Conservation (phyloP, 208 protist species). For the Naegleria lovaniensis region DNA sequence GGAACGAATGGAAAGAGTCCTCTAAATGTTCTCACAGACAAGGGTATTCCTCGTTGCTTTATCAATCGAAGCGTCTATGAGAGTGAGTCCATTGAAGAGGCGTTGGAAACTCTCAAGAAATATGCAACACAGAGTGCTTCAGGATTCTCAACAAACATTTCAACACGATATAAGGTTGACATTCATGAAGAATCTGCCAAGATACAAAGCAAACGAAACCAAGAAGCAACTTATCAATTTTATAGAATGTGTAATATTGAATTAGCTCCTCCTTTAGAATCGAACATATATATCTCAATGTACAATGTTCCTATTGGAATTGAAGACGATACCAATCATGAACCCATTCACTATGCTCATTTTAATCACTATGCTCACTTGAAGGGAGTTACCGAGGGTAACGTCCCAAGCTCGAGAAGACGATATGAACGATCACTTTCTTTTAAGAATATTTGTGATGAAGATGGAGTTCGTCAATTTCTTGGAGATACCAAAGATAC, state of each 20-base stretch:
- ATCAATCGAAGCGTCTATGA: neutral
- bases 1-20: neutral
- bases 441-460: neutral
- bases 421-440: neutral
- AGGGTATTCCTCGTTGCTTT: neutral
- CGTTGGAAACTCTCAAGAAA: neutral
- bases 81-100: neutral
- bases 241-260: neutral
- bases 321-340: neutral
- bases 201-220: too few relatives aligned
- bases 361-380: neutral
- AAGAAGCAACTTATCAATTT: neutral
- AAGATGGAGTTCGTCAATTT: neutral
- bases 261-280: neutral
- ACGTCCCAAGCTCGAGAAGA: neutral
- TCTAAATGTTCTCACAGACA: neutral
- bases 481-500: neutral
- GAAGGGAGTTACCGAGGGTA: neutral
- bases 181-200: neutral
- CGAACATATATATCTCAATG: neutral
- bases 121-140: neutral
- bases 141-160: neutral
- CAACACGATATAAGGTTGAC: neutral
- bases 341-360: neutral
- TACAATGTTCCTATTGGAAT: neutral